Percentiles rank a stretch among this genome's conserved stretches.
These are phyloP conservation scores for Fonticula alba DNA, from an alignment of 78 protist species.

Conservation along the genomic window DNA sequence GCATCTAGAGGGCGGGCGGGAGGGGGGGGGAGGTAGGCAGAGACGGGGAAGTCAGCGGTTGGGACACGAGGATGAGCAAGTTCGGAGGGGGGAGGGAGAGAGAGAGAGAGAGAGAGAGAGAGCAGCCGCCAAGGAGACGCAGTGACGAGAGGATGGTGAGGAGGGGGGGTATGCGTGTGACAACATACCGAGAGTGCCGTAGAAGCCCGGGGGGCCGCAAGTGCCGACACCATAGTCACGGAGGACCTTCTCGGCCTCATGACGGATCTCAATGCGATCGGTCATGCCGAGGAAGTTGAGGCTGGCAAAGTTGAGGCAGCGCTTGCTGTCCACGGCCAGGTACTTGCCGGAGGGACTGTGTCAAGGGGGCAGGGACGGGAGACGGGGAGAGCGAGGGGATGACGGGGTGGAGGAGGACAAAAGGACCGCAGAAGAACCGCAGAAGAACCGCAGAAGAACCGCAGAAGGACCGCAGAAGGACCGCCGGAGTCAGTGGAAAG, in stretches of 20 bases:
- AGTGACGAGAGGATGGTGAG: no score
- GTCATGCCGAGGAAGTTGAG: constrained; percentile 9
- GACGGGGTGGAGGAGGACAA: background rate
- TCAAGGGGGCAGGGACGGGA: background rate
- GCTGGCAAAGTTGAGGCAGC: background rate
- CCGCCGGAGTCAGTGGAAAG: no score
- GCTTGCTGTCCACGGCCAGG: background rate
- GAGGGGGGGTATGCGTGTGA: no score
- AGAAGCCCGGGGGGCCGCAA: constrained; percentile 97
- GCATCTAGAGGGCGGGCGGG: constrained; percentile 7
- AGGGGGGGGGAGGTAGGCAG: no score
- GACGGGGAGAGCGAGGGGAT: background rate
- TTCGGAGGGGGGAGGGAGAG: background rate
- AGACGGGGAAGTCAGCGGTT: no score
- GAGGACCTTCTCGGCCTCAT: constrained; percentile 5
- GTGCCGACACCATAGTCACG: constrained; percentile 79
- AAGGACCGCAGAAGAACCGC: background rate
- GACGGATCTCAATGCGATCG: background rate
- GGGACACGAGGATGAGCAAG: background rate
- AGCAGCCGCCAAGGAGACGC: background rate
- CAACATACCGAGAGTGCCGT: constrained; percentile 76
- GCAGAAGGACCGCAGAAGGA: background rate
- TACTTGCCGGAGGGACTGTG: background rate
- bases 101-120: background rate
- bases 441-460: background rate